Conservation (phyloP, 83 land plant genomes). For the Larix sibirica region DNA sequence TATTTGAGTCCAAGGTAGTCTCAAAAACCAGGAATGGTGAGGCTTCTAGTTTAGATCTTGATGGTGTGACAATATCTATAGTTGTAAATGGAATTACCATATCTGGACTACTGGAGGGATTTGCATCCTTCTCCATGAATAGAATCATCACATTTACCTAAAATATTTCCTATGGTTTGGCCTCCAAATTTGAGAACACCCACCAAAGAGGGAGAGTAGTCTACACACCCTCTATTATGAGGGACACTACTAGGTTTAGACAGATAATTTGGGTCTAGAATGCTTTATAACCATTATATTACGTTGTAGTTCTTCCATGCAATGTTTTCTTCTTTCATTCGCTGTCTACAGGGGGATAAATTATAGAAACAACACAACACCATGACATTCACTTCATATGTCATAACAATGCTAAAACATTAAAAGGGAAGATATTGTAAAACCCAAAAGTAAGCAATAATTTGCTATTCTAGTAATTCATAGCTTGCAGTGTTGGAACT, state of each 20-base stretch:
- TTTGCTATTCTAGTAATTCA: neutral
- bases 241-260: slow-evolving; percentile 43
- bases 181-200: slow-evolving; percentile 3
- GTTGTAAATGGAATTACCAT: slow-evolving; percentile 45
- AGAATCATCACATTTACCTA: neutral
- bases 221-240: slow-evolving; percentile 21
- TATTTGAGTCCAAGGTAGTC: too few species aligned
- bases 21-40: slow-evolving; percentile 38
- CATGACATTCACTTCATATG: neutral
- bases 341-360: slow-evolving; percentile 46
- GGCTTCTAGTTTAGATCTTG: slow-evolving; percentile 62
- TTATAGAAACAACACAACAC: neutral
- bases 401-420: neutral
- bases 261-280: slow-evolving; percentile 70
- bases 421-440: neutral
- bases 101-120: slow-evolving; percentile 74
- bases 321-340: slow-evolving; percentile 65
- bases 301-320: slow-evolving; percentile 79
- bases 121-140: slow-evolving; percentile 40
- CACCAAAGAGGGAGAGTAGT: neutral
- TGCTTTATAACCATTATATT: slow-evolving; percentile 73
- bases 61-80: slow-evolving; percentile 61
- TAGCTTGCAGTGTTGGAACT: neutral
- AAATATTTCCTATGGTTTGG: slow-evolving; percentile 5
- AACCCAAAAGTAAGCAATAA: neutral